A percentile compares a stretch with the other conserved stretches of the same genome.
phyloP scores from a whole-genome alignment of 2,329 filamentous ascomycete genomes.

The Alternaria burnsii region DNA sequence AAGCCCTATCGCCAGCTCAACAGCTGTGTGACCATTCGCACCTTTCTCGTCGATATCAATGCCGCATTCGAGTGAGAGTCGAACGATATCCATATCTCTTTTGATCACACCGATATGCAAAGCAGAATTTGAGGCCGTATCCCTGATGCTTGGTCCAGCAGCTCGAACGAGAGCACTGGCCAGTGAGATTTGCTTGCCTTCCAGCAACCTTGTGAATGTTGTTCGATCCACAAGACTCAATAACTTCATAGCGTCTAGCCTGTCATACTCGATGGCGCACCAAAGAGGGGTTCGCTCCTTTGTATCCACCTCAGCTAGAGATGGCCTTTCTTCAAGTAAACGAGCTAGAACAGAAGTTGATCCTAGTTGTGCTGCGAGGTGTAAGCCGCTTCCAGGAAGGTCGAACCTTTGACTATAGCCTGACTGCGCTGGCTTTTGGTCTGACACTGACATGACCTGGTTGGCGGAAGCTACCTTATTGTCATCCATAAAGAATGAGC shows the following conservation, averaged over 20 bases:
- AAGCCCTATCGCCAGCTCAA: background rate
- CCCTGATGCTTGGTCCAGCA: background rate
- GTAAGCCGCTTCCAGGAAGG: too few relatives aligned
- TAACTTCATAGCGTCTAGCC: too few relatives aligned
- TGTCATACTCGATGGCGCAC: too few relatives aligned
- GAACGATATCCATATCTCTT: background rate
- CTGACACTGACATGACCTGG: background rate
- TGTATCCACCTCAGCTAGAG: too few relatives aligned
- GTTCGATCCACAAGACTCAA: too few relatives aligned
- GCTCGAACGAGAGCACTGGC: background rate
- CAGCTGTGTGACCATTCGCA: background rate
- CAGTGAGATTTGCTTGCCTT: background rate
- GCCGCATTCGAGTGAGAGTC: background rate
- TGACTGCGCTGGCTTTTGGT: background rate
- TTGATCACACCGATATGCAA: background rate
- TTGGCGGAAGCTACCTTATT: background rate
- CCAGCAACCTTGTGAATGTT: too few relatives aligned
- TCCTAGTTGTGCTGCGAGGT: too few relatives aligned
- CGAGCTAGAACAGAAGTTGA: too few relatives aligned
- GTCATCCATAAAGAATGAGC: background rate
- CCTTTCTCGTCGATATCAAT: background rate
- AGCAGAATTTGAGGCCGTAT: background rate
- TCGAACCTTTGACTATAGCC: too few relatives aligned
- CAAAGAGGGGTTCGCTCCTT: too few relatives aligned
- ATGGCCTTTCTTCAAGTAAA: too few relatives aligned